Base-by-base conservation (phyloP, 2,329 filamentous ascomycete species). In the Epichloe uncinata region DNA sequence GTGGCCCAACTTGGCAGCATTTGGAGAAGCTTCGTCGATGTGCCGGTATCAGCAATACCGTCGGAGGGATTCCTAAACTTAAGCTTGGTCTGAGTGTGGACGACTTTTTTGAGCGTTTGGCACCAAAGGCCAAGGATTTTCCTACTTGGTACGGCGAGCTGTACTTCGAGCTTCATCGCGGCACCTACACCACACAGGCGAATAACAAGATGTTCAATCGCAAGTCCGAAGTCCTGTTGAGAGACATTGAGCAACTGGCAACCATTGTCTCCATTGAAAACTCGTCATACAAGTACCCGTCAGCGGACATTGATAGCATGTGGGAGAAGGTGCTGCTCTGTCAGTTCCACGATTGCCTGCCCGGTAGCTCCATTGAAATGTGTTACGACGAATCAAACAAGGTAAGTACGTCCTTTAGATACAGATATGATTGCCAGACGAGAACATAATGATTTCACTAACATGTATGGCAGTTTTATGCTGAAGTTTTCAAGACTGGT, bases 71-170 rank as follows among this genome's bases (percentile, higher is more conserved):
- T 42, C 93, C 91, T 9, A 85, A 90, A 56, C 79, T 96, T 50
- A 88, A 93, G 62, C 82, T 97, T 74, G 91, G 90, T 38, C 78
- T 82, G 49, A 90, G 86, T 1, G 93, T 96, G 15, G 91, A 98
- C 53, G 87, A 95, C 59, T 97, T 97, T 73, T 97, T 96, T 62
- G 85, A 85, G 57, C 77, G 78, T 47, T 73, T 98, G 3, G 84
- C 95, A 65, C 79, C 84, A 67, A 95, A 90, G 69, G 81, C 81
- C 30, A 66, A 80, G 3, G 76, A 87, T 16, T 84, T 96, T 49
- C 86, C 89, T 22, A 97, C 93, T 1, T 98, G 93, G 93, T 95
- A 95, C 63, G 93, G 93, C 41, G 93, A 98, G 69, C 77, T 98
- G 8, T 98, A 98, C 70, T 95, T 98, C 65, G 93, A 98, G 68